These are phyloP conservation scores for Phalaenopsis equestris DNA, from an alignment of 106 monocot genomes.

Conservation along the genomic window DNA sequence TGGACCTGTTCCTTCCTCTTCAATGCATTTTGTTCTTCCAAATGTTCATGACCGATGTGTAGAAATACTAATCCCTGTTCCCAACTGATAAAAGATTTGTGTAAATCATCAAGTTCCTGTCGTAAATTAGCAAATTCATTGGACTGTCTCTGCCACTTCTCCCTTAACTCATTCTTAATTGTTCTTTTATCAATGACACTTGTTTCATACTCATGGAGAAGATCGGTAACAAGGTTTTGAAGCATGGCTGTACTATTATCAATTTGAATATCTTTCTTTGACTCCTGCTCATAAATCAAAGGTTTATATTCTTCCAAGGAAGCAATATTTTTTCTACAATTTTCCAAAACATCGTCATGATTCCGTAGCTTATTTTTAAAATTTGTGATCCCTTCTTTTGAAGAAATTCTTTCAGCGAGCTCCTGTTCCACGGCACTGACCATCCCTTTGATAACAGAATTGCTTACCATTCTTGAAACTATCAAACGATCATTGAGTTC, in stretches of 20 bases:
- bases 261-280: conserved; percentile 25
- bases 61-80: conserved; percentile 25
- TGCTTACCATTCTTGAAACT: conserved; percentile 75
- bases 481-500: too few species aligned
- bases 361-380: conserved; percentile 27
- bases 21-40: conserved; percentile 19
- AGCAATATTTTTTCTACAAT: too few species aligned
- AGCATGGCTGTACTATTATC: conserved; percentile 9
- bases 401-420: conserved; percentile 34
- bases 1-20: conserved; percentile 31
- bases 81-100: conserved; percentile 14
- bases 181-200: conserved; percentile 20
- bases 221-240: conserved; percentile 13
- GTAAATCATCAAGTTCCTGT: conserved; percentile 36
- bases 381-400: conserved; percentile 29
- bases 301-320: not conserved
- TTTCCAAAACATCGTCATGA: conserved; percentile 15
- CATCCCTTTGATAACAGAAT: conserved; percentile 62
- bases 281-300: conserved; percentile 15
- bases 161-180: conserved; percentile 13
- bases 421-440: conserved; percentile 58
- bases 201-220: conserved; percentile 26
- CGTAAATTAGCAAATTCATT: conserved; percentile 29
- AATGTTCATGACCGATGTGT: conserved; percentile 19
- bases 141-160: conserved; percentile 23